These are phyloP conservation scores for Leccinum solheimii DNA, from an alignment of 1,284 basidiomycete species.

Conservation along the genomic window DNA sequence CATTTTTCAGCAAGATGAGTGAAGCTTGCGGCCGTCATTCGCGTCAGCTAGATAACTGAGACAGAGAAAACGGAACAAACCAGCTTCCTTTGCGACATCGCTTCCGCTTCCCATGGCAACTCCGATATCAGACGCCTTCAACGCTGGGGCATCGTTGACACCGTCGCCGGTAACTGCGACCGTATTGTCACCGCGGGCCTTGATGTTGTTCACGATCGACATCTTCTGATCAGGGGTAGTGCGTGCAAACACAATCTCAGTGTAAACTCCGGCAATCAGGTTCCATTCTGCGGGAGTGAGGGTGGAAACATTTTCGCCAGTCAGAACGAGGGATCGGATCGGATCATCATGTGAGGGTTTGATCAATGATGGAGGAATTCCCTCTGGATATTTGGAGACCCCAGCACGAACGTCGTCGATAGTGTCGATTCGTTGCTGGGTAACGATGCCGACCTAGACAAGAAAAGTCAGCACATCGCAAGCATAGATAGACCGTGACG, in stretches of 20 bases:
- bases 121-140: constrained; percentile 85
- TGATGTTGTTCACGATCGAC: constrained; percentile 56
- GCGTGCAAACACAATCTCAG: constrained; percentile 61
- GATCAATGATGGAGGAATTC: constrained; percentile 8
- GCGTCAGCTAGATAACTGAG: neutral
- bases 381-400: constrained; percentile 3
- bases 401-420: constrained; percentile 36
- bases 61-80: constrained; percentile 15
- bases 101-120: constrained; percentile 86
- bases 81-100: constrained; percentile 76
- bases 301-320: constrained; percentile 46
- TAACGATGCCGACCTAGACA: constrained; percentile 56
- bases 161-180: constrained; percentile 61
- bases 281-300: constrained; percentile 53
- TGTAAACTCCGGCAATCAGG: constrained; percentile 45
- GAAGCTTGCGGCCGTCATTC: constrained; percentile 20
- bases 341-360: constrained; percentile 31
- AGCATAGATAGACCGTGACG: constrained; percentile 1
- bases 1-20: constrained; percentile 36
- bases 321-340: constrained; percentile 41
- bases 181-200: constrained; percentile 43
- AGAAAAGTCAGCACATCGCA: constrained; percentile 10
- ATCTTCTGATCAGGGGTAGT: constrained; percentile 64
- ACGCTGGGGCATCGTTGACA: constrained; percentile 56
- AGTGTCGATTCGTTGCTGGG: constrained; percentile 45